Evolutionary conservation across 140 eudicot species (phyloP), one percentile per base, ranked within the genome.

Genomic region (Oenanthe javanica): DNA sequence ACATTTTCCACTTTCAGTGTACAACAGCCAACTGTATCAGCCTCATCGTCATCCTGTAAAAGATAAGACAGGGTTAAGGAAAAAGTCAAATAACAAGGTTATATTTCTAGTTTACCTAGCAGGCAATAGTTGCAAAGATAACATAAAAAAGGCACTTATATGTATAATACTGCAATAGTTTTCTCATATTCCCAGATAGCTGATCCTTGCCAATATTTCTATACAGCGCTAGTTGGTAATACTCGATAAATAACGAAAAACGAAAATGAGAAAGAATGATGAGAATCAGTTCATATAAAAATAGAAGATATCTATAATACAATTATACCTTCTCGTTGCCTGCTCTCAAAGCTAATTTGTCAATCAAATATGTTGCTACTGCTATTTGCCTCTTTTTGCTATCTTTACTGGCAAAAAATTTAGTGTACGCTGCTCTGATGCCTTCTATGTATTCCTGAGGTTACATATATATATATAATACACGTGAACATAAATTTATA

Each of bases 1-100:
- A 91, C 97, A 76, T 96, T 96, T 88, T 96, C 98, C 49, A 91
- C 93, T 87, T 96, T 96, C 85, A 95, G 83, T 2, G 99, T 95
- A 84, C 99, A 95, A 83, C 99, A 95, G 86, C 99, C 99, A 87
- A 95, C 98, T 57, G 99, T 96, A 80, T 96, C 99, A 77, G 99
- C 99, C 87, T 96, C 99, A 80, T 96, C 99, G 77, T 96, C 99
- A 84, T 96, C 99, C 99, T 96, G 89, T 59, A 86, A 84, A 61
- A 19, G 14, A 61, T 25, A n/a, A 61, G 36, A 61, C 4, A 55
- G 6, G 69, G 4, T 61, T 2, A 61, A n/a, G 69, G 36, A 10
- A 59, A 59, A 59, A n/a, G 14, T 7, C 5, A 61, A 61, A 61
- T 7, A 8, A 61, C 14, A 2, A 61, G 69, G 36, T 8, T n/a